Percentiles rank a stretch among this genome's conserved stretches.
Evolutionary conservation across 1,284 basidiomycete genomes (phyloP).

Genomic region (Mycosarcoma mackinlayi): DNA sequence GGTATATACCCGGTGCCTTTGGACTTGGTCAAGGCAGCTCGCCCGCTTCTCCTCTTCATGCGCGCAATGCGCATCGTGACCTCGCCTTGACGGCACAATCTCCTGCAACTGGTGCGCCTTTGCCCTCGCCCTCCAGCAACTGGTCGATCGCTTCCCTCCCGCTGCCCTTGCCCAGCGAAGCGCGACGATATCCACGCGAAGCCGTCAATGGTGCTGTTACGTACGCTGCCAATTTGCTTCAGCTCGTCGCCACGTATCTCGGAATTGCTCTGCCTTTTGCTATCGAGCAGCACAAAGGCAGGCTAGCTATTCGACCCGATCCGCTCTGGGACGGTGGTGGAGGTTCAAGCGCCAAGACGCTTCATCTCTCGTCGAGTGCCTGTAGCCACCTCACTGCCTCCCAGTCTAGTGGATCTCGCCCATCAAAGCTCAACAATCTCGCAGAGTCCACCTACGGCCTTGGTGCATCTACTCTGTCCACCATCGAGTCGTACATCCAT

Average conservation of each 20-base stretch:
- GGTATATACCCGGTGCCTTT: constrained; percentile 54
- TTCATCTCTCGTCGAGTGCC: constrained; percentile 45
- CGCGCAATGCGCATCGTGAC: constrained; percentile 2
- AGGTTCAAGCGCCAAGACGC: constrained; percentile 45
- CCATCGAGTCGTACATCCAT: constrained; percentile 54
- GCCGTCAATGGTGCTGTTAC: constrained; percentile 54
- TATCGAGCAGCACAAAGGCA: constrained; percentile 41
- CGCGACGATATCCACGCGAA: constrained; percentile 49
- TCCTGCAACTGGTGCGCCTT: neutral
- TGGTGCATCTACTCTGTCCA: constrained; percentile 53
- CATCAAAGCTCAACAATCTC: constrained; percentile 35
- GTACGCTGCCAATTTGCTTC: constrained; percentile 46
- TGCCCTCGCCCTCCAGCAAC: constrained; percentile 12
- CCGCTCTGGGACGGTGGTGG: constrained; percentile 53
- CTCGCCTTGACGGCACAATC: neutral
- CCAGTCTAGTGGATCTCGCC: neutral
- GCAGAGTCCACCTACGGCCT: constrained; percentile 53
- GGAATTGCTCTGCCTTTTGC: constrained; percentile 55
- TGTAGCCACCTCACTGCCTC: constrained; percentile 39
- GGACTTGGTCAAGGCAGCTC: constrained; percentile 15
- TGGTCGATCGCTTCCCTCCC: constrained; percentile 52
- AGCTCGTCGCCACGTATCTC: constrained; percentile 49
- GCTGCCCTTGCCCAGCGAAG: constrained; percentile 48
- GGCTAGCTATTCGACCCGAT: constrained; percentile 40
- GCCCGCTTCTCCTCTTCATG: neutral